phyloP scores from a whole-genome alignment of 306 rosid species.

The Senna siamea region DNA sequence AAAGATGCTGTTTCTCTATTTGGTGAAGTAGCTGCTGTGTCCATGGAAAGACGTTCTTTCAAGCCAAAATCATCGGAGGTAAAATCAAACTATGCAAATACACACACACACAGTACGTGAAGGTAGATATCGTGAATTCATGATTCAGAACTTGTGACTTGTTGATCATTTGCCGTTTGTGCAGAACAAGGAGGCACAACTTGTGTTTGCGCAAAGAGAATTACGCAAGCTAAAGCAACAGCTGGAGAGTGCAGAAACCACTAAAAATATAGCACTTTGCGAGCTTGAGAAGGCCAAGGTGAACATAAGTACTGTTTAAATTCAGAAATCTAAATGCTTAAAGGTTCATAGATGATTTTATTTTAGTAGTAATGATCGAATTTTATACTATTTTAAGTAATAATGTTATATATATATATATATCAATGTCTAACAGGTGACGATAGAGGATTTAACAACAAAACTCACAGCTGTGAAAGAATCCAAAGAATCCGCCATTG shows the following conservation, averaged over 20 bases:
- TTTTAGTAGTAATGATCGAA: no score
- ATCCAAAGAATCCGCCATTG: slow-evolving; percentile 67
- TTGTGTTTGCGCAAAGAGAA: slow-evolving; percentile 69
- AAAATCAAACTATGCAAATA: no score
- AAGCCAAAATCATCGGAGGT: slow-evolving; percentile 66
- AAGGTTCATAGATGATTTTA: no score
- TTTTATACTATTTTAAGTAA: no score
- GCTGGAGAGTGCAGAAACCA: slow-evolving; percentile 48
- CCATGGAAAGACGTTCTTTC: slow-evolving; percentile 46
- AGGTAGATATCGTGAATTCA: no score
- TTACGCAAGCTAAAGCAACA: slow-evolving; percentile 57
- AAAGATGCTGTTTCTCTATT: slow-evolving; percentile 84
- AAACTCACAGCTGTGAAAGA: slow-evolving; percentile 52
- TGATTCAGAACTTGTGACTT: neutral
- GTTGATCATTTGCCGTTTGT: slow-evolving; percentile 54
- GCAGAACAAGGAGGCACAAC: slow-evolving; percentile 73
- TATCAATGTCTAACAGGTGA: neutral
- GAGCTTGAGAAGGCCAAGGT: slow-evolving; percentile 73
- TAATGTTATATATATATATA: no score
- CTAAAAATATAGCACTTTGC: slow-evolving; percentile 53
- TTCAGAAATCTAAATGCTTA: no score
- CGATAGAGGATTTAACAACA: slow-evolving; percentile 55
- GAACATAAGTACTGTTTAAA: no score
- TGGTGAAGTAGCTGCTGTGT: slow-evolving; percentile 70
- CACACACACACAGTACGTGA: no score